Conservation (phyloP, 2,329 filamentous ascomycete species). For the Emmonsiellopsis sp. region DNA sequence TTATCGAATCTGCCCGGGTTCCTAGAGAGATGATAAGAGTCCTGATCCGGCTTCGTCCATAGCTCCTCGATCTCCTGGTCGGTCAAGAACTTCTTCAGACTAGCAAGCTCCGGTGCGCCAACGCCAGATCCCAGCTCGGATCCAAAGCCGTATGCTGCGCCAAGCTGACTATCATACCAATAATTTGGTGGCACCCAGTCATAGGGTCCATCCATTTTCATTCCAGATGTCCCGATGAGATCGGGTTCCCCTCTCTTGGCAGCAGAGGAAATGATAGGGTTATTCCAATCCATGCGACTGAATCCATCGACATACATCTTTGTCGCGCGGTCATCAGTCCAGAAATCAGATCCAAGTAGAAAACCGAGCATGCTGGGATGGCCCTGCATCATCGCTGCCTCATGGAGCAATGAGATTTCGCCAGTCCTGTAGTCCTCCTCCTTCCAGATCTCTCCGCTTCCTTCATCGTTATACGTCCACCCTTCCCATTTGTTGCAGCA, state of each 20-base stretch:
- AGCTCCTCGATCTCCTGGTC: conserved; percentile 43
- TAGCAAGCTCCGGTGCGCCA: conserved; percentile 42
- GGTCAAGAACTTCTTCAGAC: conserved; percentile 46
- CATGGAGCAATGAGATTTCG: conserved; percentile 48
- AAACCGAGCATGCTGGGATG: conserved; percentile 52
- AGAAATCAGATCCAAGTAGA: conserved; percentile 54
- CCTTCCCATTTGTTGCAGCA: conserved; percentile 62
- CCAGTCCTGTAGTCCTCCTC: conserved; percentile 48
- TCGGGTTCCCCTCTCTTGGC: conserved; percentile 45
- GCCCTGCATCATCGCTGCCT: conserved; percentile 49
- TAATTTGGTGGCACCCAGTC: conserved; percentile 59
- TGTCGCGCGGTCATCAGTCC: conserved; percentile 50
- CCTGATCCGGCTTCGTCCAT: conserved; percentile 46
- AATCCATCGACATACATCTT: conserved; percentile 45
- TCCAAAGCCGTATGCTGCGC: conserved; percentile 54
- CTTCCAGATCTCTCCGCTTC: conserved; percentile 37
- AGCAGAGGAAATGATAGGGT: conserved; percentile 50
- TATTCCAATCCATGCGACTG: conserved; percentile 43
- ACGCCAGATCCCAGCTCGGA: conserved; percentile 54
- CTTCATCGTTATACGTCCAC: conserved; percentile 53
- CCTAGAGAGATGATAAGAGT: conserved; percentile 52
- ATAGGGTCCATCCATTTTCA: conserved; percentile 60
- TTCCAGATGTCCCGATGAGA: conserved; percentile 45
- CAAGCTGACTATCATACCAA: conserved; percentile 47
- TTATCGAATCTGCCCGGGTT: conserved; percentile 46